Evolutionary conservation across 78 protist species (phyloP), one percentile per base, ranked within the genome.

Genomic region (Dictyostelium purpureum): DNA sequence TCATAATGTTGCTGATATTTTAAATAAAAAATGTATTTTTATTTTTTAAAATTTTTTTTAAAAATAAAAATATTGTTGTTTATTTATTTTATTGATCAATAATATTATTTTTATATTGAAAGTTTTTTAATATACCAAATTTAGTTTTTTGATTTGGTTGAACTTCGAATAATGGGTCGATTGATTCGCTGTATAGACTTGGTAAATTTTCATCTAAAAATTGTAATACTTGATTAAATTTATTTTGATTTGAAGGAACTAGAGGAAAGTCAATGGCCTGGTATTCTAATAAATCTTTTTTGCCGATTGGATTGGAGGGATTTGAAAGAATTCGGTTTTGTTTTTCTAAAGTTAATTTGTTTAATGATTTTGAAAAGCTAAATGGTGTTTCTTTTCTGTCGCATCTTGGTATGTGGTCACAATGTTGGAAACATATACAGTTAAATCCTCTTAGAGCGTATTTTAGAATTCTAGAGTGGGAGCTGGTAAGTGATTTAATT

Each of bases 351-450:
- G 38, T 28, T 3, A 63, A 28, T 63, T 28, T 24, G 43, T 43
- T 38, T 7, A 37, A 43, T 26, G 40, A 37, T 14, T 28, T 71
- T 0, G 61, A 18, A 26, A 37, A 59, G 19, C 12, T 67, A 38
- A n/a, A 38, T 11, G n/a, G 51, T 67, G n/a, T 38, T 0, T 33
- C 76, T 1, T 67, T 33, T 67, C 38, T 21, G 43, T 71, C 78
- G 43, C 78, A 71, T 43, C 78, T 49, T 9, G 57, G 61, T 28
- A 43, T 43, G 26, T 71, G 78, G n/a, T 71, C 51, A 14, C 78
- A 71, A 14, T 18, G 24, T 45, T 71, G 54, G 16, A 37, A 71
- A 45, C 78, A 71, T 9, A 38, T 28, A 21, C 24, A 14, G 26
- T 71, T 71, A 59, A 43, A 71, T 14, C 57, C 78, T 43, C 78